Percentiles rank a stretch among this genome's conserved stretches.
phyloP scores from a whole-genome alignment of 345 rosid species.

The Aquilaria sinensis region DNA sequence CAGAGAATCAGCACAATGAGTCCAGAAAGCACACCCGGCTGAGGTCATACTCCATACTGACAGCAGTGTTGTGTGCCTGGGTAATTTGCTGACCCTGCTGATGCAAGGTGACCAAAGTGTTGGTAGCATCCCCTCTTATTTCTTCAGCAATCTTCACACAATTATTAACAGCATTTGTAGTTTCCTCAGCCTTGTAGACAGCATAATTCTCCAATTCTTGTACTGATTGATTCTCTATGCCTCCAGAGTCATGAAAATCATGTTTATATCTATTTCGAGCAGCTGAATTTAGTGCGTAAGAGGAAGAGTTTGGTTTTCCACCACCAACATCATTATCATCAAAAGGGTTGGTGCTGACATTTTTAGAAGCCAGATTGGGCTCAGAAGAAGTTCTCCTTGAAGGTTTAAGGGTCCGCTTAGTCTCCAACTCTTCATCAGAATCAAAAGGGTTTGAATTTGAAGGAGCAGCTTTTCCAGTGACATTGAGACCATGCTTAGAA shows the following conservation, averaged over 20 bases:
- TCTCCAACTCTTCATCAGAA: slow-evolving; percentile 63
- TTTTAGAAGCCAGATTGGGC: slow-evolving; percentile 31
- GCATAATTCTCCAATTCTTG: slow-evolving; percentile 88
- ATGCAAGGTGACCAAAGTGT: slow-evolving; percentile 73
- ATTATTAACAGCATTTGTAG: slow-evolving; percentile 67
- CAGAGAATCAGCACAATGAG: too few species aligned
- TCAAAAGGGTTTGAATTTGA: slow-evolving; percentile 72
- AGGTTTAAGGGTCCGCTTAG: slow-evolving; percentile 37
- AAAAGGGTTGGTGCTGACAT: slow-evolving; percentile 46
- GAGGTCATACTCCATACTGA: slow-evolving; percentile 80
- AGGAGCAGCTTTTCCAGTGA: slow-evolving; percentile 28
- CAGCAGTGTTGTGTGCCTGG: slow-evolving; percentile 62
- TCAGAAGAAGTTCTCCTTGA: slow-evolving; percentile 58
- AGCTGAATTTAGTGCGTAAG: slow-evolving; percentile 31
- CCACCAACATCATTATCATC: slow-evolving; percentile 33
- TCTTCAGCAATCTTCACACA: slow-evolving; percentile 91
- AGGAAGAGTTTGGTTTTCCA: slow-evolving; percentile 29
- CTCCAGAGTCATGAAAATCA: slow-evolving; percentile 76
- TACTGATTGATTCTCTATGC: slow-evolving; percentile 78
- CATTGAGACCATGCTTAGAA: slow-evolving; percentile 46
- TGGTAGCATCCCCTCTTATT: slow-evolving; percentile 76
- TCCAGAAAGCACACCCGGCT: slow-evolving; percentile 58
- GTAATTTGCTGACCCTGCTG: slow-evolving; percentile 91
- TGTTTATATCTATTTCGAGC: slow-evolving; percentile 58
- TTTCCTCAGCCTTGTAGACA: slow-evolving; percentile 89